Evolutionary conservation across 768 basidiomycete genomes (phyloP).

Genomic region (Boletus rex-veris): DNA sequence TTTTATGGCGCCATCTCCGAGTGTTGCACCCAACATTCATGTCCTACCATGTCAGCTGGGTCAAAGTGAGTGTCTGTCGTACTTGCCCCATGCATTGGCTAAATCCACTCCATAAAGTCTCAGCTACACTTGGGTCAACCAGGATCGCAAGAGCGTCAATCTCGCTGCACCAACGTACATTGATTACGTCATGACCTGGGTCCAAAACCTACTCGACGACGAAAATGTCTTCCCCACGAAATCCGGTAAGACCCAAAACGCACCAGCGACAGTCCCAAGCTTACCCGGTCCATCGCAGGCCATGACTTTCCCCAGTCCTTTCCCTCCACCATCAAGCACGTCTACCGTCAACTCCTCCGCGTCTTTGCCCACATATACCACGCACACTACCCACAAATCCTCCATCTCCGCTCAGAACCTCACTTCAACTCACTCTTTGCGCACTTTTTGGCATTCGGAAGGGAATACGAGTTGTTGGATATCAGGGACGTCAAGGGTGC

Average conservation of each 20-base stretch:
- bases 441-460: constrained; percentile 94
- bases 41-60: constrained; percentile 91
- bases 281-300: constrained; percentile 44
- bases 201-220: constrained; percentile 92
- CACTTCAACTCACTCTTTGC: constrained; percentile 98
- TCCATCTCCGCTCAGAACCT: constrained; percentile 90
- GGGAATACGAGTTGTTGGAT: constrained; percentile 89
- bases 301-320: constrained; percentile 85
- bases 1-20: constrained; percentile 95
- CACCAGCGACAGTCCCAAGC: neutral
- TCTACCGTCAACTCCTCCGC: constrained; percentile 94
- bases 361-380: constrained; percentile 98
- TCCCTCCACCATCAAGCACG: constrained; percentile 86
- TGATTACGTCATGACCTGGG: constrained; percentile 96
- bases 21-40: constrained; percentile 84
- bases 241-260: constrained; percentile 57
- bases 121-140: constrained; percentile 94
- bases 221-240: constrained; percentile 94
- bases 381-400: constrained; percentile 85
- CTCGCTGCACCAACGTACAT: constrained; percentile 95
- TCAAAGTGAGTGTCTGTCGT: constrained; percentile 53
- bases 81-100: neutral
- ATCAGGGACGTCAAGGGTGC: constrained; percentile 82
- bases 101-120: constrained; percentile 44
- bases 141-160: constrained; percentile 81